A percentile compares a stretch with the other conserved stretches of the same genome.
These are phyloP conservation scores for Petunia axillaris DNA, from an alignment of 257 asterid genomes.

Conservation along the genomic window DNA sequence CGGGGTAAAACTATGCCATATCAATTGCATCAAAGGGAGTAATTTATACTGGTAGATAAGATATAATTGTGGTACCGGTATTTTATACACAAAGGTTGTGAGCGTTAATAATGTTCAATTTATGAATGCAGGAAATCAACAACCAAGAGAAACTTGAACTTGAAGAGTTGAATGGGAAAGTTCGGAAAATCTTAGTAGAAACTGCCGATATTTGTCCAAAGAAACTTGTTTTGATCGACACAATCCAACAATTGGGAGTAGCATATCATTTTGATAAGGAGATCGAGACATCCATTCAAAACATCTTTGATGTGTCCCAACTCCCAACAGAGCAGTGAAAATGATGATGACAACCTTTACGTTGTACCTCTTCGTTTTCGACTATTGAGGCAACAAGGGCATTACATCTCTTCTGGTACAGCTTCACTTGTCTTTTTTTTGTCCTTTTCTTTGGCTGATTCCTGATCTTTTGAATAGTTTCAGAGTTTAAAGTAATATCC, in stretches of 20 bases:
- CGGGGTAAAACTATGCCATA: too few species aligned
- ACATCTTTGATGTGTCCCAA: not conserved
- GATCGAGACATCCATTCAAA: not conserved
- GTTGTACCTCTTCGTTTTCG: slow-evolving; percentile 32
- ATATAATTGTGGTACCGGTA: too few species aligned
- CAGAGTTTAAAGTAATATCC: too few species aligned
- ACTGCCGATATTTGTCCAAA: not conserved
- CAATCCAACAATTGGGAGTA: slow-evolving; percentile 35
- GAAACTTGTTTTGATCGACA: slow-evolving; percentile 20
- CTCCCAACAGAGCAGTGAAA: not conserved
- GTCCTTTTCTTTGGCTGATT: too few species aligned
- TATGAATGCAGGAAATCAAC: not conserved
- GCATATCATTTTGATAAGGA: slow-evolving; percentile 34
- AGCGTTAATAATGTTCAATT: not conserved
- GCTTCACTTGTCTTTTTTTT: not conserved
- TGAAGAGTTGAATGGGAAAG: not conserved
- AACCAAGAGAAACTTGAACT: not conserved
- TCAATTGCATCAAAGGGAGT: too few species aligned
- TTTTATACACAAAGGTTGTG: too few species aligned
- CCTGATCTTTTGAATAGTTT: too few species aligned
- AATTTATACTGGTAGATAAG: too few species aligned
- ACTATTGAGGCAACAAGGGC: slow-evolving; percentile 31
- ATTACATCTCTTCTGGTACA: slow-evolving; percentile 22
- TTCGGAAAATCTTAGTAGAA: not conserved
- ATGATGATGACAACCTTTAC: not conserved